Evolutionary conservation across 2,329 filamentous ascomycete species (phyloP).

Genomic region (Sclerotinia spermophila): DNA sequence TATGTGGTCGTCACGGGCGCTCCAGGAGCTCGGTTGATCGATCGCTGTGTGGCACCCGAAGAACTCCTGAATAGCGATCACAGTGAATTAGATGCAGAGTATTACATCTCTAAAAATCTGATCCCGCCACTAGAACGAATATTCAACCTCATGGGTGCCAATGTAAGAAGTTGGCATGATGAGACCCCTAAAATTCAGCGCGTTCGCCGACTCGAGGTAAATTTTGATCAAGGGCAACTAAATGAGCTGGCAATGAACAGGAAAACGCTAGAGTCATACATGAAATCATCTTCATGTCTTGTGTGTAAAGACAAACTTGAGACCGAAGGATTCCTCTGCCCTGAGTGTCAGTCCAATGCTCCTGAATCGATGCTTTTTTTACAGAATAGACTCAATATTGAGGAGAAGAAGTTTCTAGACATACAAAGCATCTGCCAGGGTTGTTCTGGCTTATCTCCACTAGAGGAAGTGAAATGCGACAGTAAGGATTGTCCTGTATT

Average conservation of each 20-base stretch:
- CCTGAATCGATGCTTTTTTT: slow-evolving; percentile 62
- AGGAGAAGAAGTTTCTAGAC: slow-evolving; percentile 61
- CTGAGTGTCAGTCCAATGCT: slow-evolving; percentile 50
- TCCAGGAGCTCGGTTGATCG: slow-evolving; percentile 78
- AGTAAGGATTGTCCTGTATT: slow-evolving; percentile 92
- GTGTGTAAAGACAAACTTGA: slow-evolving; percentile 58
- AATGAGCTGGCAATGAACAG: slow-evolving; percentile 41
- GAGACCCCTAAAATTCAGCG: slow-evolving; percentile 92
- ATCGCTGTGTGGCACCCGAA: slow-evolving; percentile 87
- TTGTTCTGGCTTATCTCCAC: slow-evolving; percentile 69
- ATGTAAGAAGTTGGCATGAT: slow-evolving; percentile 87
- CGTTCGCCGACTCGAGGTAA: slow-evolving; percentile 50
- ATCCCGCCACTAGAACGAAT: slow-evolving; percentile 94
- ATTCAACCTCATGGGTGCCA: slow-evolving; percentile 92
- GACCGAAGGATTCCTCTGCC: slow-evolving; percentile 52
- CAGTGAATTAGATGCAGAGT: slow-evolving; percentile 83
- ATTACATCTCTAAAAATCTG: slow-evolving; percentile 94
- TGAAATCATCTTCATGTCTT: slow-evolving; percentile 75
- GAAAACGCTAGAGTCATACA: slow-evolving; percentile 89
- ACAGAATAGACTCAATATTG: slow-evolving; percentile 55
- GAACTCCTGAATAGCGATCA: slow-evolving; percentile 72
- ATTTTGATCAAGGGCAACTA: slow-evolving; percentile 33
- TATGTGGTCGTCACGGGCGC: slow-evolving; percentile 91
- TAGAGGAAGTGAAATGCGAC: slow-evolving; percentile 80
- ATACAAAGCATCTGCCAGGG: slow-evolving; percentile 71